These are phyloP conservation scores for Hysterangium stoloniferum DNA, from an alignment of 768 basidiomycete genomes.

Conservation along the genomic window DNA sequence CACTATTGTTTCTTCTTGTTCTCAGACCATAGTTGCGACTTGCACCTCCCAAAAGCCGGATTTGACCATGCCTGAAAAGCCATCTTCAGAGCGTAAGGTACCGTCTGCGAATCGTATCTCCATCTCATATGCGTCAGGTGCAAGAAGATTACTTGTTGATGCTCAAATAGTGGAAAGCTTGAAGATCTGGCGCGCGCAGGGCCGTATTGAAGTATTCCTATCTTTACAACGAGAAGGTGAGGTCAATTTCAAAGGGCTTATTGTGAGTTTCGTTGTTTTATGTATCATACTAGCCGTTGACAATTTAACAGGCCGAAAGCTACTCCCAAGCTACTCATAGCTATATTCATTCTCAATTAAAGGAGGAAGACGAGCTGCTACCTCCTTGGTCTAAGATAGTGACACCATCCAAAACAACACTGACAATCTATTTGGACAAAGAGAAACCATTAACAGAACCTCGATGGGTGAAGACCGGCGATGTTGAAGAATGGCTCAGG, in stretches of 20 bases:
- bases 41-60: slow-evolving; percentile 3
- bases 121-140: slow-evolving; percentile 89
- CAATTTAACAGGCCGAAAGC: slow-evolving; percentile 55
- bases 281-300: slow-evolving; percentile 12
- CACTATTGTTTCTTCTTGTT: slow-evolving; percentile 25
- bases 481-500: slow-evolving; percentile 88
- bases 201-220: slow-evolving; percentile 76
- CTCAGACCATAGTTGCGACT: slow-evolving; percentile 17
- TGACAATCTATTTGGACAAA: slow-evolving; percentile 77
- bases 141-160: slow-evolving; percentile 79
- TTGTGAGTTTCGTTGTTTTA: slow-evolving; percentile 42
- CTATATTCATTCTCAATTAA: slow-evolving; percentile 47
- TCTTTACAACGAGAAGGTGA: slow-evolving; percentile 43
- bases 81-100: slow-evolving; percentile 10
- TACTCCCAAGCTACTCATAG: slow-evolving; percentile 65
- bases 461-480: slow-evolving; percentile 93
- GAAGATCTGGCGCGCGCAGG: slow-evolving; percentile 72
- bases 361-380: slow-evolving; percentile 42
- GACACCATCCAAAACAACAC: slow-evolving; percentile 48
- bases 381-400: slow-evolving; percentile 60
- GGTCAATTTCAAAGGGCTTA: slow-evolving; percentile 59
- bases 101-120: slow-evolving; percentile 85
- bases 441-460: slow-evolving; percentile 88
- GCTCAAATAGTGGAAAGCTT: slow-evolving; percentile 79
- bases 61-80: slow-evolving; percentile 7